Evolutionary conservation across 2,329 filamentous ascomycete genomes (phyloP).

Genomic region (Xylaria hypoxylon): DNA sequence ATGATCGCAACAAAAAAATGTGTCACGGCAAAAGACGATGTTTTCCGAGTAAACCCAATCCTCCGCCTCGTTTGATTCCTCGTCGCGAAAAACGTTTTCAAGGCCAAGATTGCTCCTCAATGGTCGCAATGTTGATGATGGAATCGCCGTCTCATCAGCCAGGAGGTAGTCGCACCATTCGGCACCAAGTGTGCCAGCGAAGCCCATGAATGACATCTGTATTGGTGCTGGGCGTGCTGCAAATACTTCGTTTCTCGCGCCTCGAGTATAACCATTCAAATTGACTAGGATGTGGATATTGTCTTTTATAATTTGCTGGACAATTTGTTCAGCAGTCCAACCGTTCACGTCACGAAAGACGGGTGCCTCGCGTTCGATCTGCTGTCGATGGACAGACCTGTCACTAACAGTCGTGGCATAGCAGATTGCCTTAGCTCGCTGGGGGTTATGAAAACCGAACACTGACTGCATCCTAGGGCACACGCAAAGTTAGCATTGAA

Average conservation of each 20-base stretch:
- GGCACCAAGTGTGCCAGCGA: slow-evolving; percentile 92
- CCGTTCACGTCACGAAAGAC: slow-evolving; percentile 88
- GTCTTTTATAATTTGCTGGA: slow-evolving; percentile 87
- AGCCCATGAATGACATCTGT: slow-evolving; percentile 99
- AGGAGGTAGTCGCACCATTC: slow-evolving; percentile 99
- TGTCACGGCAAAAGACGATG: slow-evolving; percentile 92
- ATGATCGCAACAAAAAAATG: slow-evolving; percentile 98
- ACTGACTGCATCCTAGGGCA: slow-evolving; percentile 87
- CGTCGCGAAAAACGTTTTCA: slow-evolving; percentile 74
- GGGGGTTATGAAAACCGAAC: slow-evolving; percentile 86
- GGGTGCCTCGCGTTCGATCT: slow-evolving; percentile 93
- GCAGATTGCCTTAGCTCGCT: slow-evolving; percentile 84
- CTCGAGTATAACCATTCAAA: slow-evolving; percentile 96
- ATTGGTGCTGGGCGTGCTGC: slow-evolving; percentile 93
- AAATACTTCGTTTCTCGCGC: slow-evolving; percentile 97
- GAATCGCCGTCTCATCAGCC: slow-evolving; percentile 88
- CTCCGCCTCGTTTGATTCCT: slow-evolving; percentile 75
- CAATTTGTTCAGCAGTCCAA: slow-evolving; percentile 86
- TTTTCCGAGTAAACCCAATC: slow-evolving; percentile 98
- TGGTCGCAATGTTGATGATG: slow-evolving; percentile 81
- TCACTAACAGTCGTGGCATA: slow-evolving; percentile 96
- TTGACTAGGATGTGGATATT: slow-evolving; percentile 96
- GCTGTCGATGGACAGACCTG: slow-evolving; percentile 85
- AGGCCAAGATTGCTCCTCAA: slow-evolving; percentile 80
- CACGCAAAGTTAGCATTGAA: slow-evolving; percentile 9